These are phyloP conservation scores for Pochonia chlamydosporia DNA, from an alignment of 2,329 filamentous ascomycete genomes.

Conservation along the genomic window DNA sequence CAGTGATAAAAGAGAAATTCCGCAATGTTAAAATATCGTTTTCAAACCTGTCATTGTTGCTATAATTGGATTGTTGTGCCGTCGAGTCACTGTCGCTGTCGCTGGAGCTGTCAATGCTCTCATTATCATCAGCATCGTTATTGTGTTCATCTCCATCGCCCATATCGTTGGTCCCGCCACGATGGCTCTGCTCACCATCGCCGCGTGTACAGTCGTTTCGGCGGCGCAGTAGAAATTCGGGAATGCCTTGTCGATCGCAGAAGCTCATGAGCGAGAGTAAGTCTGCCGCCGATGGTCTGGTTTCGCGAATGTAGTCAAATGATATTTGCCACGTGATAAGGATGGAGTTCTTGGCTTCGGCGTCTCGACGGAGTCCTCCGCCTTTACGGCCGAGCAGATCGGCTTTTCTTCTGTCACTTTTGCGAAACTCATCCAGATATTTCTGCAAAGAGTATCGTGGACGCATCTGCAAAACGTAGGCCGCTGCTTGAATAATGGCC, in stretches of 20 bases:
- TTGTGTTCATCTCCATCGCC: not conserved
- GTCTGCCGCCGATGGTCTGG: slow-evolving; percentile 8
- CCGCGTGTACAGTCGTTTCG: not conserved
- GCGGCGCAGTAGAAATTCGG: slow-evolving; percentile 11
- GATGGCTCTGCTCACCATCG: not conserved
- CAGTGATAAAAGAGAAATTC: slow-evolving; percentile 24
- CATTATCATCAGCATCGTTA: slow-evolving; percentile 5
- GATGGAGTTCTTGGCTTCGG: slow-evolving; percentile 18
- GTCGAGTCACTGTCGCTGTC: slow-evolving; percentile 9
- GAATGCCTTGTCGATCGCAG: not conserved
- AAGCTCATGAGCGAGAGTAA: not conserved
- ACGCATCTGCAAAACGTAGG: slow-evolving; percentile 6
- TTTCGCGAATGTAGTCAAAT: slow-evolving; percentile 22
- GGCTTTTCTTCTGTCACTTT: slow-evolving; percentile 5
- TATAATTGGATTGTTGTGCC: slow-evolving; percentile 2
- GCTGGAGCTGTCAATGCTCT: slow-evolving; percentile 7
- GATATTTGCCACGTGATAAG: slow-evolving; percentile 25
- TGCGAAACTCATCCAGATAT: slow-evolving; percentile 6
- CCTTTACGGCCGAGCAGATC: slow-evolving; percentile 1
- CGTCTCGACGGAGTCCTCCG: slow-evolving; percentile 13
- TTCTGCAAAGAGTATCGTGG: slow-evolving; percentile 3
- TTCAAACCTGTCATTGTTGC: slow-evolving; percentile 15
- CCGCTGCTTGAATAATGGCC: slow-evolving; percentile 21
- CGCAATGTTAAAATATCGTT: slow-evolving; percentile 22
- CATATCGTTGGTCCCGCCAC: not conserved